Evolutionary conservation across 2,329 filamentous ascomycete species (phyloP).

Genomic region (Claviceps citrina): DNA sequence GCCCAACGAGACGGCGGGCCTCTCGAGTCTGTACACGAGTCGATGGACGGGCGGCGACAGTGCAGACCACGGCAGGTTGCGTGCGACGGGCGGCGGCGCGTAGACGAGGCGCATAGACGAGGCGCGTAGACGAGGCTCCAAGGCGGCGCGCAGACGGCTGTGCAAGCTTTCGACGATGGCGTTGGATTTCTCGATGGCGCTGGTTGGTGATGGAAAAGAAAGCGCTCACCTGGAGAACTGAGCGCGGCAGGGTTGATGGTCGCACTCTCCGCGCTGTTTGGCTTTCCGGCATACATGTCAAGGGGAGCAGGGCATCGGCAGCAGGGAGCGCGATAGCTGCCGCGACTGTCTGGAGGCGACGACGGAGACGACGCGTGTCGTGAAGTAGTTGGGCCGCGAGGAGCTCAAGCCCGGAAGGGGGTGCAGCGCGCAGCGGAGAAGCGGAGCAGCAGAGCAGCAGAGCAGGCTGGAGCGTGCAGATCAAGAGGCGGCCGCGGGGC

Average conservation of each 20-base stretch:
- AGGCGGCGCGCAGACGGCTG: background rate
- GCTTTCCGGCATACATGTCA: slow-evolving; percentile 27
- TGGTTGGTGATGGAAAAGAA: background rate
- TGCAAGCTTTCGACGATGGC: background rate
- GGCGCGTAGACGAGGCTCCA: too few species aligned
- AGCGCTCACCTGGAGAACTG: slow-evolving; percentile 55
- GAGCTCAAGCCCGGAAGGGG: slow-evolving; percentile 24
- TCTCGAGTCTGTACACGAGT: background rate
- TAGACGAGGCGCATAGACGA: background rate
- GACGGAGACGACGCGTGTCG: slow-evolving; percentile 46
- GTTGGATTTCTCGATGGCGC: background rate
- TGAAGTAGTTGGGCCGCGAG: slow-evolving; percentile 41
- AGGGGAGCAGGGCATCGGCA: slow-evolving; percentile 12
- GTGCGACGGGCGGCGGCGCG: background rate
- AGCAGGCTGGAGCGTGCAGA: slow-evolving; percentile 11
- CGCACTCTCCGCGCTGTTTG: slow-evolving; percentile 66
- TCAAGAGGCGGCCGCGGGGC: background rate
- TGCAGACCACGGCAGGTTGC: background rate
- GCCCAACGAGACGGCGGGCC: background rate
- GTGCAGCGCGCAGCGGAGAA: too few species aligned
- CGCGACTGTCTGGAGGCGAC: slow-evolving; percentile 15
- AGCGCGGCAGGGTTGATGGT: slow-evolving; percentile 85
- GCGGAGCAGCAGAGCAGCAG: too few species aligned
- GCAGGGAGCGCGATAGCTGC: slow-evolving; percentile 6
- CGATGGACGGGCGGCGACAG: background rate